phyloP scores from a whole-genome alignment of 1,284 basidiomycete species.

The Ustilago curta region DNA sequence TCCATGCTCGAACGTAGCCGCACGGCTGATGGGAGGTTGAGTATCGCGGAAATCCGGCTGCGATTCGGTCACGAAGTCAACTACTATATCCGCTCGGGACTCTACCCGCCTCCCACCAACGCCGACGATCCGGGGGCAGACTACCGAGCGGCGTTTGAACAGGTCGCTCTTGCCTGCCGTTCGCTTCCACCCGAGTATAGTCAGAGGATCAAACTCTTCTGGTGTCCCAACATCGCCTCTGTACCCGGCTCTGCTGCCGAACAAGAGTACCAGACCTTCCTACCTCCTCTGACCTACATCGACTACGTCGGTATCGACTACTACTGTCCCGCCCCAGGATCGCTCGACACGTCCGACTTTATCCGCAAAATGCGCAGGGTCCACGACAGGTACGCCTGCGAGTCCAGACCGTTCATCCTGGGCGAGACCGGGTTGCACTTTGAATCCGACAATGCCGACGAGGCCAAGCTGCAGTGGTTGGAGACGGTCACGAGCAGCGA shows the following conservation, averaged over 20 bases:
- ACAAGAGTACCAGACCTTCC: conserved; percentile 28
- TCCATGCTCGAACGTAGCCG: conserved; percentile 20
- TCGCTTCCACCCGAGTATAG: not conserved
- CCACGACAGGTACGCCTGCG: conserved; percentile 23
- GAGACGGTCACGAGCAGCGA: conserved; percentile 17
- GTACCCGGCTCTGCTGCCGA: conserved; percentile 10
- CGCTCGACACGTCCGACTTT: conserved; percentile 20
- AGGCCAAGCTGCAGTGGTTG: conserved; percentile 31
- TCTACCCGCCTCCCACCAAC: conserved; percentile 22
- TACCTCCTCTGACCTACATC: conserved; percentile 15
- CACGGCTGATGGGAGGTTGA: not conserved
- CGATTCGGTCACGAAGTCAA: conserved; percentile 44
- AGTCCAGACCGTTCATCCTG: conserved; percentile 18
- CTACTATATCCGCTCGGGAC: conserved; percentile 36
- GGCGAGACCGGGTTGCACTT: conserved; percentile 46
- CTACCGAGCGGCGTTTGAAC: conserved; percentile 22
- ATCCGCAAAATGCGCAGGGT: conserved; percentile 30
- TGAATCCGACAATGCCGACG: conserved; percentile 5
- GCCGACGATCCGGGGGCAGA: conserved; percentile 15
- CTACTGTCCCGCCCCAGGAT: conserved; percentile 32
- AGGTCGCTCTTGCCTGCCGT: conserved; percentile 28
- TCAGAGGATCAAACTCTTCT: conserved; percentile 33
- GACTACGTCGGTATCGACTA: conserved; percentile 48
- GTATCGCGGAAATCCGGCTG: conserved; percentile 26
- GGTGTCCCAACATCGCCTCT: conserved; percentile 47